Base-by-base conservation (phyloP, 495 filamentous ascomycete genomes). In the Staphylotrichum tortipilum region DNA sequence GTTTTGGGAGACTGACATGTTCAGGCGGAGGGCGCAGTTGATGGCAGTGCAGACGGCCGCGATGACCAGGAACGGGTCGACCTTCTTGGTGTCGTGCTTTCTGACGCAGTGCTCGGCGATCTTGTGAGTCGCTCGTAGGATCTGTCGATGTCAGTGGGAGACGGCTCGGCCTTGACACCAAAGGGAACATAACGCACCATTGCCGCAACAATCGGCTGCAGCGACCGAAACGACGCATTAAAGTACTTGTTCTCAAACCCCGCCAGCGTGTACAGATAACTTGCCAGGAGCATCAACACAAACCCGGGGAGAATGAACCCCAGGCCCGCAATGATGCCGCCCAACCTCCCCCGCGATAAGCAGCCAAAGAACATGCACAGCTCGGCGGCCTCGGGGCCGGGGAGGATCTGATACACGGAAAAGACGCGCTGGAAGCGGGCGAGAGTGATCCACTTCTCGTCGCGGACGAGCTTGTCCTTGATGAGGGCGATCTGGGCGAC, bases 351-450 rank as follows among this genome's bases (percentile, higher is more conserved):
- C 4, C 40, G 40, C 3, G 49, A 52, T 38, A 52, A 30, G 23
- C 49, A 52, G 40, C 49, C 49, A 23, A 52, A 52, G 49, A 52
- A 52, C 49, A 52, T 52, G 40, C 49, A 52, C 33, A 52, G 33
- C 26, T 45, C 49, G 33, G 41, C 49, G 15, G 49, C 49, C 33
- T 52, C 49, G 41, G 40, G 49, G 5, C 49, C 49, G 7, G 49
- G 49, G 22, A 52, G 49, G 42, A 52, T 52, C 31, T 52, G 49
- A 19, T 52, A 52, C 30, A 52, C 41, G 22, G 49, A 31, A 22
- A 52, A 52, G 33, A 45, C 49, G 41, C 41, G 49, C 39, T 52
- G 39, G 49, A 45, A 52, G 40, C 49, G 49, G 4, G 40, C 11
- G 41, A 52, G 49, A 23, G 49, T 52, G 22, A 52, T 52, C 49